These are phyloP conservation scores for Gloeostereum incarnatum DNA, from an alignment of 768 basidiomycete species.

Conservation along the genomic window DNA sequence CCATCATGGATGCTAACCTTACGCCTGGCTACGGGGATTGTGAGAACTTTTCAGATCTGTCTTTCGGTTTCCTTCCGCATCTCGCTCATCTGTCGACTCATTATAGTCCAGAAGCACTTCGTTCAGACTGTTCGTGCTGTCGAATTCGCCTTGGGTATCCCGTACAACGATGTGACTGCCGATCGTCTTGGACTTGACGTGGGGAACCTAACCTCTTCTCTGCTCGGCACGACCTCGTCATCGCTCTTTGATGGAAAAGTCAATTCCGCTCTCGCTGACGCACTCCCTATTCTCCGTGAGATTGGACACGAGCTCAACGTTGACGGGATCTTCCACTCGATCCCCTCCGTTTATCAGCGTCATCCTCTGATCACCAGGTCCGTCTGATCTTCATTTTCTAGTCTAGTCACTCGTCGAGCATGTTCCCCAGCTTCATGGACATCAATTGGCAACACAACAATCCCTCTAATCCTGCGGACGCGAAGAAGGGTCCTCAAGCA, in stretches of 20 bases:
- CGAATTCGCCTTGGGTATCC: slow-evolving; percentile 52
- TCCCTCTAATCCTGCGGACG: slow-evolving; percentile 64
- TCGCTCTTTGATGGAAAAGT: slow-evolving; percentile 18
- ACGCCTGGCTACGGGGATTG: slow-evolving; percentile 69
- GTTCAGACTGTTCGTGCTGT: slow-evolving; percentile 59
- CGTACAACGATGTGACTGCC: slow-evolving; percentile 15
- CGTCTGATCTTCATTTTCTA: slow-evolving; percentile 5
- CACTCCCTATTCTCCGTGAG: slow-evolving; percentile 24
- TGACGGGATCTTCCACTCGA: too few species aligned
- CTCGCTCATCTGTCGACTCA: slow-evolving; percentile 6
- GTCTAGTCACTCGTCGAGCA: background rate
- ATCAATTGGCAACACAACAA: slow-evolving; percentile 66
- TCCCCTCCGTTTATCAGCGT: too few species aligned
- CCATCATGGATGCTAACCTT: slow-evolving; percentile 56
- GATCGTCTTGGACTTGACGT: background rate
- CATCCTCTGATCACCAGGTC: slow-evolving; percentile 28
- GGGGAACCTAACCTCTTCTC: background rate
- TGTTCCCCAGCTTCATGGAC: slow-evolving; percentile 66
- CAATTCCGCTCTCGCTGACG: slow-evolving; percentile 19
- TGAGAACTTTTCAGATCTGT: slow-evolving; percentile 20
- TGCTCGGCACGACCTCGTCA: slow-evolving; percentile 7
- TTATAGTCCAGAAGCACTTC: slow-evolving; percentile 61
- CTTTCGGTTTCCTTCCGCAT: background rate
- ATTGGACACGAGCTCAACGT: too few species aligned
- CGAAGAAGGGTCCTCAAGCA: slow-evolving; percentile 55